Percentiles rank a stretch among this genome's conserved stretches.
These are phyloP conservation scores for Lachnellula suecica DNA, from an alignment of 2,329 filamentous ascomycete species.

Conservation along the genomic window DNA sequence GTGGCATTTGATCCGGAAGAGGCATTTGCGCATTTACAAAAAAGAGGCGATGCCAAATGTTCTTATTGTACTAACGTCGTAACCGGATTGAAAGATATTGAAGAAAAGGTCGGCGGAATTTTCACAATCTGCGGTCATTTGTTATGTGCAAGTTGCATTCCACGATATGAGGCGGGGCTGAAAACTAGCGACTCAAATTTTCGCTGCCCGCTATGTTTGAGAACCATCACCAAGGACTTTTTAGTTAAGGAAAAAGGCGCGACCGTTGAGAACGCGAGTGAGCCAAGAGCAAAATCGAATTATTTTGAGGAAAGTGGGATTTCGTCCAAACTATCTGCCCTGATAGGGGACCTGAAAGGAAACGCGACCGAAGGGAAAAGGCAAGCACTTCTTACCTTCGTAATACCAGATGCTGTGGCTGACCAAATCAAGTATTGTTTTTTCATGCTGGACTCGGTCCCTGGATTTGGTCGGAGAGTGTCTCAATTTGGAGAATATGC, in stretches of 20 bases:
- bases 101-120: constrained; percentile 5
- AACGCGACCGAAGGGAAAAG: constrained; percentile 10
- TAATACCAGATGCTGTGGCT: background rate
- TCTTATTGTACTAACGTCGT: constrained; percentile 4
- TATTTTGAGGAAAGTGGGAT: constrained; percentile 5
- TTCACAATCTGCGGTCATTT: constrained; percentile 17
- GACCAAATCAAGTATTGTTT: constrained; percentile 10
- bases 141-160: constrained; percentile 11
- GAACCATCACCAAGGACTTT: background rate
- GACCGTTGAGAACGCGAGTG: background rate
- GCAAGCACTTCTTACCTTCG: background rate
- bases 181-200: background rate
- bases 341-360: constrained; percentile 11
- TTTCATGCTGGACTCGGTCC: constrained; percentile 17
- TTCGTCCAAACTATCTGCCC: constrained; percentile 12
- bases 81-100: constrained; percentile 1
- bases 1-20: constrained; percentile 6
- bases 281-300: background rate
- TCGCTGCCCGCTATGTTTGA: background rate
- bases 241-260: background rate
- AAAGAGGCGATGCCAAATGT: constrained; percentile 2
- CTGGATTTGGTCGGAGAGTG: constrained; percentile 11
- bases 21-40: constrained; percentile 7
- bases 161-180: constrained; percentile 4
- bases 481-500: constrained; percentile 6